Percentiles rank a stretch among this genome's conserved stretches.
Conservation (phyloP, 169 alveolate genomes). For the Plasmodium malariae region DNA sequence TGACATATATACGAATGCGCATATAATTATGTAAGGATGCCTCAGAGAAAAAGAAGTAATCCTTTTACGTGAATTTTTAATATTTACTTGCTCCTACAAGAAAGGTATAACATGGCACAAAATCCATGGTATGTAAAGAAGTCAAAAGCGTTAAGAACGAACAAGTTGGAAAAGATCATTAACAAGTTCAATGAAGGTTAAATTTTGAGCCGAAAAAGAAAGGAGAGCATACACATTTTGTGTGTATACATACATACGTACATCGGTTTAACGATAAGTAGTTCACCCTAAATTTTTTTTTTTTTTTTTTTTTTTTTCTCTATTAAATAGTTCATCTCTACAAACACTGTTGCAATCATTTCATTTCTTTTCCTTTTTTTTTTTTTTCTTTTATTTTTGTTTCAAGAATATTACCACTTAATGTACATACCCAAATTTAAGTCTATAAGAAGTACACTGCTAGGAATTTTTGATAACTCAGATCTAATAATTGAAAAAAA, state of each 20-base stretch:
- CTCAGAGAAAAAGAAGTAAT: slow-evolving; percentile 2
- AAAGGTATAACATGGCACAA: slow-evolving; percentile 57
- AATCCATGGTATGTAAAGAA: slow-evolving; percentile 66
- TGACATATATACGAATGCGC: background rate
- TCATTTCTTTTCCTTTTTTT: no score
- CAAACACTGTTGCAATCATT: no score
- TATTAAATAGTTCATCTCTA: no score
- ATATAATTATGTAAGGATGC: background rate
- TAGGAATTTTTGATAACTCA: slow-evolving; percentile 6
- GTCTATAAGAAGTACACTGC: slow-evolving; percentile 11
- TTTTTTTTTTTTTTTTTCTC: no score
- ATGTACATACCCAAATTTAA: slow-evolving; percentile 57
- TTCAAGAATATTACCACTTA: slow-evolving; percentile 37
- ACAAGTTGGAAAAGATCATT: slow-evolving; percentile 48
- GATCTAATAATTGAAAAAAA: slow-evolving; percentile 48
- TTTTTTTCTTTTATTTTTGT: background rate
- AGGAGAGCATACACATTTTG: background rate
- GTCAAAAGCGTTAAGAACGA: slow-evolving; percentile 47
- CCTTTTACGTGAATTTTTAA: background rate
- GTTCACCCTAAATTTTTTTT: no score
- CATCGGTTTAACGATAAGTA: no score
- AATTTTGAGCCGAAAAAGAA: background rate
- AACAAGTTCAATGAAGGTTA: slow-evolving; percentile 54
- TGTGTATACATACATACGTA: background rate
- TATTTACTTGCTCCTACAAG: background rate